These are phyloP conservation scores for Pseudevernia furfuracea DNA, from an alignment of 495 filamentous ascomycete species.

Conservation along the genomic window DNA sequence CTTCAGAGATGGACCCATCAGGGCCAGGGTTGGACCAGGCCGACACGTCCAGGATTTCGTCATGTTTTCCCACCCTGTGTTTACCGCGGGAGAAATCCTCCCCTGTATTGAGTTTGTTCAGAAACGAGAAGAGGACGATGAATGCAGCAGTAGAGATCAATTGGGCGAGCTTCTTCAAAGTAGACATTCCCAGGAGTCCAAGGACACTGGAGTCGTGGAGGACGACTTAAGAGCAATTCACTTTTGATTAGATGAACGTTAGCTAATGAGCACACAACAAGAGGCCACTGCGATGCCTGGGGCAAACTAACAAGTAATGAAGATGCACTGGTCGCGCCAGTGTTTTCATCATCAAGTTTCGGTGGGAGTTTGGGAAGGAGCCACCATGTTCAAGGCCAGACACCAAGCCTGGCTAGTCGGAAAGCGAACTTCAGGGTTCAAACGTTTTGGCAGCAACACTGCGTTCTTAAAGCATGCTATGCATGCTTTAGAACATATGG, in stretches of 20 bases:
- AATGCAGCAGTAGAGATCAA: not conserved
- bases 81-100: not conserved
- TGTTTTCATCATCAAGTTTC: not conserved
- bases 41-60: not conserved
- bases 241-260: not conserved
- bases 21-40: not conserved
- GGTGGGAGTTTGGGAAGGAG: not conserved
- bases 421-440: not conserved
- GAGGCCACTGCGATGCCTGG: not conserved
- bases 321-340: not conserved
- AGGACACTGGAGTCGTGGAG: not conserved
- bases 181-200: not conserved
- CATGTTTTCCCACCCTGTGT: not conserved
- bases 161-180: constrained; percentile 3
- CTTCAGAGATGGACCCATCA: not conserved
- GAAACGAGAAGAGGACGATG: constrained; percentile 8
- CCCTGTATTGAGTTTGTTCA: constrained; percentile 1
- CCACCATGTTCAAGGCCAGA: not conserved
- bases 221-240: not conserved
- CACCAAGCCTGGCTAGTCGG: not conserved
- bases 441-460: not conserved
- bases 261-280: not conserved
- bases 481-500: not conserved
- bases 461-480: not conserved
- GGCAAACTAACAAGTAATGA: not conserved